These are phyloP conservation scores for Xenoacremonium recifei DNA, from an alignment of 2,329 filamentous ascomycete species.

Conservation along the genomic window DNA sequence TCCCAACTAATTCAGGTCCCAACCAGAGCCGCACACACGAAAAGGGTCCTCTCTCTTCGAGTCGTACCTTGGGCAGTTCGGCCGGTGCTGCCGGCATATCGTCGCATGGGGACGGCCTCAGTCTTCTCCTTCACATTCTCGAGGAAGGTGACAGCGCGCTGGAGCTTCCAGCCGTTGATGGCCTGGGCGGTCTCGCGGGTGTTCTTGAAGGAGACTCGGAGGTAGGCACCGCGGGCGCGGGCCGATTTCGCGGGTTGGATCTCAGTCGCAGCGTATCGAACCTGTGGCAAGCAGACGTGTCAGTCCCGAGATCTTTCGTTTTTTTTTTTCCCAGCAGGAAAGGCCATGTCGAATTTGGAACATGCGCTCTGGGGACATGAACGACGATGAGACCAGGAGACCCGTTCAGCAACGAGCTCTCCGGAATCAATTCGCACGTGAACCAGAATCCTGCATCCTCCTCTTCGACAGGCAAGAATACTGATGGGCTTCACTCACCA, in stretches of 20 bases:
- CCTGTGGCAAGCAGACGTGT: constrained; percentile 49
- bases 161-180: constrained; percentile 98
- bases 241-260: constrained; percentile 90
- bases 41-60: constrained; percentile 1
- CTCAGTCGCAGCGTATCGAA: constrained; percentile 93
- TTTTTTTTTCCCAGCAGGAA: too few relatives aligned
- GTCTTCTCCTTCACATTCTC: constrained; percentile 97
- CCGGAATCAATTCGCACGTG: constrained; percentile 1
- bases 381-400: neutral
- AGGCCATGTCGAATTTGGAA: too few relatives aligned
- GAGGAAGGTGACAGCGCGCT: constrained; percentile 93
- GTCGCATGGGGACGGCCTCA: constrained; percentile 97
- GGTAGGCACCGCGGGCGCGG: constrained; percentile 96
- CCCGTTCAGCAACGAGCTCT: neutral
- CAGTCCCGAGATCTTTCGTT: constrained; percentile 15
- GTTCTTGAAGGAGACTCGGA: constrained; percentile 99
- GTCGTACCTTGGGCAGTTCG: constrained; percentile 95
- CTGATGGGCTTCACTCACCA: constrained; percentile 46
- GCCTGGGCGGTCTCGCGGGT: constrained; percentile 99
- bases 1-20: constrained; percentile 6
- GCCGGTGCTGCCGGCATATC: constrained; percentile 94
- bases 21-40: too few relatives aligned
- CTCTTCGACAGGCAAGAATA: constrained; percentile 20
- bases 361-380: too few relatives aligned
- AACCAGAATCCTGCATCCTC: constrained; percentile 18